Evolutionary conservation across 306 rosid species (phyloP).

Genomic region (Bauhinia variegata): DNA sequence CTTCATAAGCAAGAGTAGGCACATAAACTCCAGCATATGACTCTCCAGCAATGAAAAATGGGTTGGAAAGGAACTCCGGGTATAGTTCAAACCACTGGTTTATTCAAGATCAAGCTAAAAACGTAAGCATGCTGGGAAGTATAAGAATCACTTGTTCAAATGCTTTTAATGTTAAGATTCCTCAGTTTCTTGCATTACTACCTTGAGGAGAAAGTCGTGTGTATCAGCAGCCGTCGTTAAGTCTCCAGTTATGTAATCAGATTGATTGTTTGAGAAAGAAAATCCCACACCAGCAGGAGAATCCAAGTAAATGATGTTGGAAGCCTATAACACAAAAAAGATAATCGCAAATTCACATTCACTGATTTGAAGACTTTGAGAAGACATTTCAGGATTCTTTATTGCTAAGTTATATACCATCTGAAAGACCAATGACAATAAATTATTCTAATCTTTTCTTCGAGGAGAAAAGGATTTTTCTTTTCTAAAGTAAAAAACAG

Average conservation of each 20-base stretch:
- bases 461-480: neutral
- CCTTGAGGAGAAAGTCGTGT: conserved; percentile 88
- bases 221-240: conserved; percentile 76
- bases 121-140: conserved; percentile 33
- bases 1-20: conserved; percentile 82
- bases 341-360: conserved; percentile 19
- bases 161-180: neutral
- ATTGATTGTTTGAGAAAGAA: conserved; percentile 69
- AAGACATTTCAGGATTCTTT: conserved; percentile 1
- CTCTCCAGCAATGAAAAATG: conserved; percentile 81
- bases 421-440: neutral
- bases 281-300: conserved; percentile 97
- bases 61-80: conserved; percentile 74
- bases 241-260: conserved; percentile 81
- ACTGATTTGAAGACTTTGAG: neutral
- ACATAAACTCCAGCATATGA: conserved; percentile 94
- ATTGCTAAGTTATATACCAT: conserved; percentile 17
- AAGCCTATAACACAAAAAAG: conserved; percentile 62
- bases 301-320: no score
- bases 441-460: neutral
- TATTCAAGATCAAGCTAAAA: conserved; percentile 26
- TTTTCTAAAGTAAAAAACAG: conserved; percentile 8
- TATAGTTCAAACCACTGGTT: conserved; percentile 84
- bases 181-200: conserved; percentile 32
- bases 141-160: conserved; percentile 21